Percentiles rank a stretch among this genome's conserved stretches.
Conservation (phyloP, 257 asterid genomes). For the Nicotiana tabacum region DNA sequence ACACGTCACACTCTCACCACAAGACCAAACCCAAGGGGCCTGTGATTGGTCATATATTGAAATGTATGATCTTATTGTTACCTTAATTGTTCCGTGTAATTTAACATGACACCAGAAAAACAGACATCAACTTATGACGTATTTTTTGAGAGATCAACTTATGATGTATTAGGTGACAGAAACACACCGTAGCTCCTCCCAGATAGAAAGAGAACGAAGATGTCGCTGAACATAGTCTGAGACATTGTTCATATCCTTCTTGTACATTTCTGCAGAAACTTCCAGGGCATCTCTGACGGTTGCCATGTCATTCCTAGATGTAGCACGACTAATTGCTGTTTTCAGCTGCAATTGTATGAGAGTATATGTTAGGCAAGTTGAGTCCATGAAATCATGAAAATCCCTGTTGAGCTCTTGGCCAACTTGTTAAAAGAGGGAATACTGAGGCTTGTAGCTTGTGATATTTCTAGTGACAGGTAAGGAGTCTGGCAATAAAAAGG, state of each 20-base stretch:
- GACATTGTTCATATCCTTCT: slow-evolving; percentile 70
- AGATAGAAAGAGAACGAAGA: slow-evolving; percentile 80
- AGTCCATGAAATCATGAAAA: background rate
- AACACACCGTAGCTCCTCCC: slow-evolving; percentile 94
- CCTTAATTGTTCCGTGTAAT: background rate
- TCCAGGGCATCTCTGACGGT: slow-evolving; percentile 95
- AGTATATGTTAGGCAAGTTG: slow-evolving; percentile 18
- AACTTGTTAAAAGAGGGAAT: background rate
- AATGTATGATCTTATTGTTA: background rate
- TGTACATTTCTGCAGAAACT: slow-evolving; percentile 95
- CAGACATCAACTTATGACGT: background rate
- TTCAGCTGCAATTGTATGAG: slow-evolving; percentile 56
- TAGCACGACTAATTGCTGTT: slow-evolving; percentile 82
- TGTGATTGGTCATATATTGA: background rate
- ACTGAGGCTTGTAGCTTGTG: background rate
- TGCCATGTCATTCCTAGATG: slow-evolving; percentile 93
- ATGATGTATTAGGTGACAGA: slow-evolving; percentile 8
- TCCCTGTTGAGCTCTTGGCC: background rate
- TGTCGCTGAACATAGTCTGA: slow-evolving; percentile 86
- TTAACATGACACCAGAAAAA: background rate
- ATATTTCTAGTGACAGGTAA: background rate
- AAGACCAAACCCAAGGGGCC: background rate
- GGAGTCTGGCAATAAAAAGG: background rate
- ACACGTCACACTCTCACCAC: background rate
- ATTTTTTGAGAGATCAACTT: background rate